Base-by-base conservation (phyloP, 148 eudicot genomes). In the Simmondsia chinensis region DNA sequence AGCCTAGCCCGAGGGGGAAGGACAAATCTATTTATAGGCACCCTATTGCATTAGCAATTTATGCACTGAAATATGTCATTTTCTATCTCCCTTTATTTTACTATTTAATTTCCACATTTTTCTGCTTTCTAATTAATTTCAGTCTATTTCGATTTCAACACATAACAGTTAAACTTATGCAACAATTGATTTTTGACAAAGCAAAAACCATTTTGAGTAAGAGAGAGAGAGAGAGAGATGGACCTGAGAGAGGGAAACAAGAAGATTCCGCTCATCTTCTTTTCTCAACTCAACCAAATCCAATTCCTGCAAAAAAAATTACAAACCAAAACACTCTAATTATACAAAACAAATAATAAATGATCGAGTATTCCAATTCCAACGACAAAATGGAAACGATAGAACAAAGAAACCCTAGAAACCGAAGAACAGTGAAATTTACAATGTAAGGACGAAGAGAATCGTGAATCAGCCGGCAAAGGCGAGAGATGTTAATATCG, bases 171-270 rank as follows among this genome's bases (percentile, higher is more conserved):
- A n/a, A n/a, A n/a, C n/a, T n/a, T n/a, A n/a, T n/a, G n/a, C n/a
- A n/a, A n/a, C n/a, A n/a, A n/a, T n/a, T n/a, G n/a, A n/a, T n/a
- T n/a, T n/a, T n/a, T n/a, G n/a, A n/a, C n/a, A 52, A 13, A 13
- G 32, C 17, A 26, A 36, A 1, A 14, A 45, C 6, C 6, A 9
- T 46, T 20, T 19, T 2, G 29, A 18, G 40, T 4, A 21, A 4
- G 17, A 60, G 31, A 21, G 39, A 33, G 26, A 50, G 20, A 34
- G 65, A 72, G 42, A 40, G 35, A 7, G 53, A 57, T 29, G 57
- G 33, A 71, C 71, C 61, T 48, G 63, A 13, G 82, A 76, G 30
- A 76, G 75, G 19, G 66, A 39, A 45, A 61, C 52, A 25, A 83
- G 49, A 11, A 79, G 70, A 5, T 48, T 9, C 43, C 54, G 63